Conservation (phyloP, 805 yeast genomes). For the Saccharomycopsis fodiens region DNA sequence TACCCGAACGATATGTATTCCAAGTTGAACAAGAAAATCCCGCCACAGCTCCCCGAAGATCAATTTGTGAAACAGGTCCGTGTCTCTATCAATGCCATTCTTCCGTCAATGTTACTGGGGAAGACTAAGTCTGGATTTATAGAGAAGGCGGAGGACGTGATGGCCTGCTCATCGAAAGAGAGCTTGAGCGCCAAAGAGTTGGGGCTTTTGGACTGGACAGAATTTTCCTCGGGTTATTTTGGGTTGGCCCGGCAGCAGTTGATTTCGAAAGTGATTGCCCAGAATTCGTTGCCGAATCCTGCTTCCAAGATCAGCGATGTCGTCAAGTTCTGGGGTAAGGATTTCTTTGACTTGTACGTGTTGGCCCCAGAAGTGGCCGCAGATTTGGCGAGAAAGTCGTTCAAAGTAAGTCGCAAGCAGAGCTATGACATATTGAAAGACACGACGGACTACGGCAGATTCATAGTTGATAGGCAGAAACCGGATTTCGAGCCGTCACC, state of each 20-base stretch:
- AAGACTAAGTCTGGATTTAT: slow-evolving; percentile 1
- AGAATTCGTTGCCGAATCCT: background rate
- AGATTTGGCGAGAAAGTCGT: slow-evolving; percentile 20
- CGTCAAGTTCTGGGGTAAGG: slow-evolving; percentile 9
- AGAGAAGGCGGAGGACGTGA: slow-evolving; percentile 3
- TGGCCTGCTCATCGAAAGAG: background rate
- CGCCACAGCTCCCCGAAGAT: background rate
- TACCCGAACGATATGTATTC: slow-evolving; percentile 8
- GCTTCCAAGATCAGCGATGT: background rate
- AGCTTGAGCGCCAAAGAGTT: slow-evolving; percentile 3
- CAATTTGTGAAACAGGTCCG: background rate
- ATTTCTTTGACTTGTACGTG: slow-evolving; percentile 16
- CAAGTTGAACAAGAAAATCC: slow-evolving; percentile 7
- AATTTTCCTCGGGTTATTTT: slow-evolving; percentile 16
- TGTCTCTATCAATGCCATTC: background rate
- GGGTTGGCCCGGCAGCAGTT: slow-evolving; percentile 12
- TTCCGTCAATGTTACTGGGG: slow-evolving; percentile 2
- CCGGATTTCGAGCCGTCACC: background rate
- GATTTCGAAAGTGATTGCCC: background rate
- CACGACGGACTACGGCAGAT: slow-evolving; percentile 16
- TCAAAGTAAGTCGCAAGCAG: slow-evolving; percentile 14
- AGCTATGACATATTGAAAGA: slow-evolving; percentile 10
- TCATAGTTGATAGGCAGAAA: slow-evolving; percentile 4
- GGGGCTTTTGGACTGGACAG: slow-evolving; percentile 8
- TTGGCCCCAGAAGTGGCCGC: slow-evolving; percentile 18